Base-by-base conservation (phyloP, 495 filamentous ascomycete species). In the Clavariopsis aquatica region DNA sequence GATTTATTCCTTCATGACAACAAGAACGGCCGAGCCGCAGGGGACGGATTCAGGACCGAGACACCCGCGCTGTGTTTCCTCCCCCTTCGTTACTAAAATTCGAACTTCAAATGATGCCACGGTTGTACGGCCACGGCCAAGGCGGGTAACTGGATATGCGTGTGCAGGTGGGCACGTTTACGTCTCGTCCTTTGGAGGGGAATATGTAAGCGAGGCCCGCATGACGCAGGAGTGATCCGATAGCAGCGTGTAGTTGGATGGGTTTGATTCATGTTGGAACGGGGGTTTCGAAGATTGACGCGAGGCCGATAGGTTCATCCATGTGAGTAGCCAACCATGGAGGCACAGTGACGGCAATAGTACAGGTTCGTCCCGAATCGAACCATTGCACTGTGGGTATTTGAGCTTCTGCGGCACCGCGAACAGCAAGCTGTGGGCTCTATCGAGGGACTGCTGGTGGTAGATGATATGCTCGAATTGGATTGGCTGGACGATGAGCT, bases 331-430 rank as follows among this genome's bases (percentile, higher is more conserved):
- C 70, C 70, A 7, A 68, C 64, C 51, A 72, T 62, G 23, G 28
- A 62, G 41, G 70, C 70, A 36, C 70, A 72, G 38, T 69, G 68
- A 13, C 24, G 53, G 58, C 70, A 72, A 57, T 72, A 72, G 52
- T 62, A 72, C 0, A 71, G 53, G 57, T 72, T 72, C 6, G 52
- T 60, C 34, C 68, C 70, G 31, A 72, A 68, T 20, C 24, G 15
- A 23, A 72, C 57, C 68, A 70, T 72, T 41, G 27, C 31, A 43
- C n/a, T 52, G 10, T 7, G 20, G 13, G 24, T 13, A 26, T 22
- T 59, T 1, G 60, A 61, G 20, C 15, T 34, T 12, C 70, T 59
- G 19, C 65, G 70, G 61, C 70, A 72, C 10, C 70, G 70, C 10
- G 47, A 63, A 64, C 70, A 72, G 23, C 68, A 66, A 38, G 69